These are phyloP conservation scores for Mentha longifolia DNA, from an alignment of 257 asterid genomes.

Conservation along the genomic window DNA sequence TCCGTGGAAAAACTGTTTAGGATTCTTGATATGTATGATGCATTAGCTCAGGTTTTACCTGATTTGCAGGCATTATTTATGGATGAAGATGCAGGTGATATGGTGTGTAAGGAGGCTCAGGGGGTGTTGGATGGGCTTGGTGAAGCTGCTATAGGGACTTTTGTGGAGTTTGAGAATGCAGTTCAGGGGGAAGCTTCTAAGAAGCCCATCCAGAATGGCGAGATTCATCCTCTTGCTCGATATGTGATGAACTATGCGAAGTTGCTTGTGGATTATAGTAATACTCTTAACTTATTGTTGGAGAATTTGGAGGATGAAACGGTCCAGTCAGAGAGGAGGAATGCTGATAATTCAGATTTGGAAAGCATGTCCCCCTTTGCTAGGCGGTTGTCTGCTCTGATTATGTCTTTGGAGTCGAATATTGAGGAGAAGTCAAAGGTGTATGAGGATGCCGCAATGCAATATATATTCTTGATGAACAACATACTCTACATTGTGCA, in stretches of 20 bases:
- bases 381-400: slow-evolving; percentile 58
- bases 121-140: slow-evolving; percentile 81
- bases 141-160: slow-evolving; percentile 88
- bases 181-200: slow-evolving; percentile 86
- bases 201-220: slow-evolving; percentile 79
- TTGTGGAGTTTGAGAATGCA: slow-evolving; percentile 89
- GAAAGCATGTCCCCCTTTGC: slow-evolving; percentile 63
- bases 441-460: slow-evolving; percentile 88
- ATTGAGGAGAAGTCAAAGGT: slow-evolving; percentile 83
- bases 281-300: slow-evolving; percentile 69
- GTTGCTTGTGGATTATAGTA: slow-evolving; percentile 84
- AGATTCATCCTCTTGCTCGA: slow-evolving; percentile 86
- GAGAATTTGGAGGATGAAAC: slow-evolving; percentile 48
- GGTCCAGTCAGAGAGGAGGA: slow-evolving; percentile 35
- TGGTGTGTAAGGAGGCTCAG: slow-evolving; percentile 83
- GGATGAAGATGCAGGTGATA: slow-evolving; percentile 80
- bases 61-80: slow-evolving; percentile 63
- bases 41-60: slow-evolving; percentile 61
- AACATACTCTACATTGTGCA: slow-evolving; percentile 87
- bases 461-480: slow-evolving; percentile 85
- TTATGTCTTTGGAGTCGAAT: slow-evolving; percentile 79
- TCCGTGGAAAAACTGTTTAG: slow-evolving; percentile 86
- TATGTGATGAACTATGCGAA: slow-evolving; percentile 95
- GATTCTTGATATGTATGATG: slow-evolving; percentile 93
- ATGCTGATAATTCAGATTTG: slow-evolving; percentile 46